Conservation (phyloP, 257 asterid species). For the Capsicum baccatum region DNA sequence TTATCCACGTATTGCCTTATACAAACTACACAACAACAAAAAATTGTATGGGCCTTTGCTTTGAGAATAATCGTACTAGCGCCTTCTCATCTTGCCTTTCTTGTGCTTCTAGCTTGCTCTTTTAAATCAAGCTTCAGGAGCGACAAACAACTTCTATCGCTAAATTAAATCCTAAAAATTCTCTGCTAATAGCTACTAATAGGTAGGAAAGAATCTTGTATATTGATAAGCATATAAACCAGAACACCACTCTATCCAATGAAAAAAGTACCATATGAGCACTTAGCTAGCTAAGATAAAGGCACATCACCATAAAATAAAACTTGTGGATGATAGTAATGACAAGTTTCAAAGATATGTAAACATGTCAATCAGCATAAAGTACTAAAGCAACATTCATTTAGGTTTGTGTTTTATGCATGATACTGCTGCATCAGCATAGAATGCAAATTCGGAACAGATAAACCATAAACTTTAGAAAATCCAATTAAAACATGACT, state of each 20-base stretch:
- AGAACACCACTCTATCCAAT: neutral
- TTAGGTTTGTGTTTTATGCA: neutral
- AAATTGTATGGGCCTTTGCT: too few relatives aligned
- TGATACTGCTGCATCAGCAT: neutral
- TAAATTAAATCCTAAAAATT: neutral
- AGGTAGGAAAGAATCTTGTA: neutral
- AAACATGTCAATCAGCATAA: conserved; percentile 12
- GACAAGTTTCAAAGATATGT: neutral
- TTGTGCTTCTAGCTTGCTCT: too few relatives aligned
- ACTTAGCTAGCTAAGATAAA: neutral
- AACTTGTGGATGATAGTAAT: neutral
- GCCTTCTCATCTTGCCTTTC: too few relatives aligned
- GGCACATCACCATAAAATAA: neutral
- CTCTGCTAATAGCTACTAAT: too few relatives aligned
- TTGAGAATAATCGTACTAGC: too few relatives aligned
- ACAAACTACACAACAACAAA: too few relatives aligned
- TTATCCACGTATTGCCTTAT: too few relatives aligned
- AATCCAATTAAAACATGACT: neutral
- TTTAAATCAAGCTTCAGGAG: too few relatives aligned
- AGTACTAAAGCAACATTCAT: neutral
- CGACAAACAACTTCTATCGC: too few relatives aligned
- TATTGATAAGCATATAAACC: neutral
- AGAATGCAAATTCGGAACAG: neutral
- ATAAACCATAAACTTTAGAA: neutral
- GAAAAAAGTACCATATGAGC: neutral